Conservation (phyloP, 2,329 filamentous ascomycete genomes). For the Emergomyces orientalis region DNA sequence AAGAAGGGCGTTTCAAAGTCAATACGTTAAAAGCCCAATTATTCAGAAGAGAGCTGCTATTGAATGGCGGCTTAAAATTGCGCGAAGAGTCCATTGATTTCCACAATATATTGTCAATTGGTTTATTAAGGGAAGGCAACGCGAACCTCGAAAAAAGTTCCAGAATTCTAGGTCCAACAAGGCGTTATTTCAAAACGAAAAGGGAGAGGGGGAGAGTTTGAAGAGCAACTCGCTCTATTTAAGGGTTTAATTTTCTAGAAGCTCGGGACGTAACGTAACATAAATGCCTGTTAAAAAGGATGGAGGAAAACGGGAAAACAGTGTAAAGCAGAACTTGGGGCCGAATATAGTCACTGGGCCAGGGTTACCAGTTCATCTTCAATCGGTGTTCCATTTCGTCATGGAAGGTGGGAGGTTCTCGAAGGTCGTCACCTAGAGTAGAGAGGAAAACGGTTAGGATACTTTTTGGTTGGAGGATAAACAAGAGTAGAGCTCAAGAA, state of each 20-base stretch:
- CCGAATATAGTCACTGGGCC: background rate
- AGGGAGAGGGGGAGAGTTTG: too few species aligned
- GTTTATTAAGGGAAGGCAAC: too few species aligned
- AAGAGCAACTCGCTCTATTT: background rate
- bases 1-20: too few species aligned
- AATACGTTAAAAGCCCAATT: too few species aligned
- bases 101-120: too few species aligned
- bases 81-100: too few species aligned
- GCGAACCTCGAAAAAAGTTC: too few species aligned
- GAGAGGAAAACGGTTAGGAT: constrained; percentile 10
- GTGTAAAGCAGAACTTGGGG: background rate
- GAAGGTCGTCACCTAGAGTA: constrained; percentile 54
- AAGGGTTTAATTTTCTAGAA: background rate
- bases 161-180: background rate
- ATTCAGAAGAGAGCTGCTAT: too few species aligned
- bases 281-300: background rate
- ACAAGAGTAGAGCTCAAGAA: background rate
- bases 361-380: constrained; percentile 53
- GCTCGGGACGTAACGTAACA: constrained; percentile 4
- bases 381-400: constrained; percentile 90
- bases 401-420: constrained; percentile 64
- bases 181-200: background rate
- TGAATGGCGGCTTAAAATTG: too few species aligned
- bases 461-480: background rate
- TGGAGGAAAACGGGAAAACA: background rate